Percentiles rank a stretch among this genome's conserved stretches.
Conservation (phyloP, 2,329 filamentous ascomycete genomes). For the Xylaria multiplex region DNA sequence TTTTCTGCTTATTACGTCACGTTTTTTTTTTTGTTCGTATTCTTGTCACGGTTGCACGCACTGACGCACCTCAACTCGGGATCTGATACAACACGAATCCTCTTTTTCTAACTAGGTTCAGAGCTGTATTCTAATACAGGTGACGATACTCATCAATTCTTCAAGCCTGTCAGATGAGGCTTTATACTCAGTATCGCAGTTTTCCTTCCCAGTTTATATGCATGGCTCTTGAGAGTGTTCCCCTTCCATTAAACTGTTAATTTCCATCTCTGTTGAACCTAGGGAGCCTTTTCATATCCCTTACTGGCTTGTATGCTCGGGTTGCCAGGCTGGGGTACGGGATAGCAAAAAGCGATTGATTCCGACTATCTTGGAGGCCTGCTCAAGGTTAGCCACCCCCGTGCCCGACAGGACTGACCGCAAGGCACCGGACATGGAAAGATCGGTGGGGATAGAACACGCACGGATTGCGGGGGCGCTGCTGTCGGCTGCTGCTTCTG, state of each 20-base stretch:
- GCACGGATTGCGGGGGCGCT: neutral
- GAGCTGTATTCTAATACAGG: constrained; percentile 11
- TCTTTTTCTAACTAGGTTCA: neutral
- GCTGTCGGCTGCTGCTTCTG: too few species aligned
- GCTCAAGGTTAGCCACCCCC: neutral
- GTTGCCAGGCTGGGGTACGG: too few species aligned
- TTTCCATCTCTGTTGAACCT: neutral
- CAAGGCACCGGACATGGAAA: constrained; percentile 20
- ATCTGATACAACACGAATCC: neutral
- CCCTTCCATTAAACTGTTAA: neutral
- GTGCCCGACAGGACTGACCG: neutral
- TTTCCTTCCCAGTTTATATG: neutral
- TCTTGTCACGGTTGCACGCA: neutral
- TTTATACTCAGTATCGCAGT: neutral
- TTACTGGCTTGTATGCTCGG: too few species aligned
- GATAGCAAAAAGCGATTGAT: too few species aligned
- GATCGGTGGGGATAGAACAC: neutral
- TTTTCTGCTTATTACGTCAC: neutral
- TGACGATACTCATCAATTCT: neutral
- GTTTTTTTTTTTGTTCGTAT: neutral
- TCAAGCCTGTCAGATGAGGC: neutral
- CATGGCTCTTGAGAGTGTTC: neutral
- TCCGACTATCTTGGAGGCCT: neutral
- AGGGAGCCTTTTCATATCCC: neutral
- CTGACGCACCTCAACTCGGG: neutral